A percentile compares a stretch with the other conserved stretches of the same genome.
phyloP scores from a whole-genome alignment of 345 rosid genomes.

The Citrus mangshanensis region DNA sequence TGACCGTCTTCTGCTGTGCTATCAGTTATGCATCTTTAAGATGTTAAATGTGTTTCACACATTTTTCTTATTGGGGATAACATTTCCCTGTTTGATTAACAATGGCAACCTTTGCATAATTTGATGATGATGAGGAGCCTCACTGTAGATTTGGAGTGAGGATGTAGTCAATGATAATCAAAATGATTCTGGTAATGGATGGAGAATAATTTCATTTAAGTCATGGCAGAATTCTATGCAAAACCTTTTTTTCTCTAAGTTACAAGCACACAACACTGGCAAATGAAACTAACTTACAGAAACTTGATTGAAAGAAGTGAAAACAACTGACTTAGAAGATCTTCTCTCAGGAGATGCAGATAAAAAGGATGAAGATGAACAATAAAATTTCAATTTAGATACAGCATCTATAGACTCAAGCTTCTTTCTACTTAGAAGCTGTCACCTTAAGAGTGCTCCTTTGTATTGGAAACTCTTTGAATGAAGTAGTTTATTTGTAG shows the following conservation, averaged over 20 bases:
- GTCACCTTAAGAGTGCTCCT: neutral
- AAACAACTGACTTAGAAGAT: neutral
- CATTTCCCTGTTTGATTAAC: neutral
- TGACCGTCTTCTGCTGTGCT: neutral
- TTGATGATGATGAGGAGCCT: constrained; percentile 1
- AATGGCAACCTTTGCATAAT: neutral
- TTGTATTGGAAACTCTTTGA: neutral
- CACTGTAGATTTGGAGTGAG: neutral
- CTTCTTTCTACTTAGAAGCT: neutral
- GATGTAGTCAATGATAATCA: neutral
- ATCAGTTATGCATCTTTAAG: neutral
- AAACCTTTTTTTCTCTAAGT: neutral
- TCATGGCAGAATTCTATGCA: neutral
- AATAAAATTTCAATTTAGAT: neutral
- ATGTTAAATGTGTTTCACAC: neutral
- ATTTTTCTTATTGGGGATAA: neutral
- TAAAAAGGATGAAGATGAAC: neutral
- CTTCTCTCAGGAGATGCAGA: neutral
- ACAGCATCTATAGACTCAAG: neutral
- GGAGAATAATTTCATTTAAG: neutral
- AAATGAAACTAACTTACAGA: neutral
- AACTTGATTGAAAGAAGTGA: neutral
- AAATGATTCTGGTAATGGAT: neutral
- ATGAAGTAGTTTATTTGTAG: neutral
- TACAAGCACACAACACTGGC: neutral